phyloP scores from a whole-genome alignment of 139 green algal species.

The Tetradesmus obliquus region DNA sequence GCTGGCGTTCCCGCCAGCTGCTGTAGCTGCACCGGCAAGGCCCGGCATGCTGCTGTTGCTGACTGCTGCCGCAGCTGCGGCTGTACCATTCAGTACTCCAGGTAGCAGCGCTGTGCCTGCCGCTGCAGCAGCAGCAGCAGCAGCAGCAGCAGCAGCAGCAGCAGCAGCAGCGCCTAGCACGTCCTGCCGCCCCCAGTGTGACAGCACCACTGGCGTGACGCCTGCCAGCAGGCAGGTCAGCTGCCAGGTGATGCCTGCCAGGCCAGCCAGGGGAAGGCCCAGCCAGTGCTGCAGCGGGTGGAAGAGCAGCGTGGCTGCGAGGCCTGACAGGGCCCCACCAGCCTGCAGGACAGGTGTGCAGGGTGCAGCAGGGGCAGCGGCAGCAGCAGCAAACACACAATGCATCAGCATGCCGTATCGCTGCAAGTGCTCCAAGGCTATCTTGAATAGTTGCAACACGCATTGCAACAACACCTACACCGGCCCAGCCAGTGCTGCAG shows the following conservation, averaged over 20 bases:
- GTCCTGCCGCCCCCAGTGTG: not conserved
- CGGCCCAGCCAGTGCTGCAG: constrained; percentile 34
- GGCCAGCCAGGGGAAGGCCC: constrained; percentile 52
- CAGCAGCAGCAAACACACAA: not conserved
- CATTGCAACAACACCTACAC: no score
- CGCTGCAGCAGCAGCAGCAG: not conserved
- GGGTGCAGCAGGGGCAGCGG: not conserved
- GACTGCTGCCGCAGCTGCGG: not conserved
- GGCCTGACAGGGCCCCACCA: constrained; percentile 73
- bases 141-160: not conserved
- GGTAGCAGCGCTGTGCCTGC: not conserved
- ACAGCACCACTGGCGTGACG: constrained; percentile 66
- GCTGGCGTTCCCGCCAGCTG: not conserved
- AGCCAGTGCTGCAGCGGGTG: constrained; percentile 40
- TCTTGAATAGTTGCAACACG: no score
- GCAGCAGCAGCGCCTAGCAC: not conserved
- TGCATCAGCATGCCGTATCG: not conserved
- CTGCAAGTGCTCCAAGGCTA: no score
- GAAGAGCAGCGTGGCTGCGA: constrained; percentile 77
- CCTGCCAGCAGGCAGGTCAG: constrained; percentile 48
- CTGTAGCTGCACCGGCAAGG: not conserved
- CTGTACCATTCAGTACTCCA: not conserved
- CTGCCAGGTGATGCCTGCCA: constrained; percentile 67
- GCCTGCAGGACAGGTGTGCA: constrained; percentile 50
- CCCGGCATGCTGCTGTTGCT: not conserved